These are phyloP conservation scores for Aaosphaeria pasadenensis DNA, from an alignment of 2,329 filamentous ascomycete genomes.

Conservation along the genomic window DNA sequence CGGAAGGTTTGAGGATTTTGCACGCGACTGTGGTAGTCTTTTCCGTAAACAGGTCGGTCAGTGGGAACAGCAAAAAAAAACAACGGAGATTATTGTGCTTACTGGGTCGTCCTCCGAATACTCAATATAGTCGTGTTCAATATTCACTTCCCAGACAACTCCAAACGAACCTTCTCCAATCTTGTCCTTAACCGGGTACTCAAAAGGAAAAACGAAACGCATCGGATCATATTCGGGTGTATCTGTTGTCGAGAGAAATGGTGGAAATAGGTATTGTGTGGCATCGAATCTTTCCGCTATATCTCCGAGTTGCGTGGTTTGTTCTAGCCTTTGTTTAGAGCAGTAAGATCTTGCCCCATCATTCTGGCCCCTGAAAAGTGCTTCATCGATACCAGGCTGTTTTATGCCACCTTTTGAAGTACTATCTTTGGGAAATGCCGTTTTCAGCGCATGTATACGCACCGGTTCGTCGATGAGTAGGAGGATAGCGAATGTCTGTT, in stretches of 20 bases:
- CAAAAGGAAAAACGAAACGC: not conserved
- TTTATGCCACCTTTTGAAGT: not conserved
- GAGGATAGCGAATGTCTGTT: slow-evolving; percentile 1
- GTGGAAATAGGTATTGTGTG: not conserved
- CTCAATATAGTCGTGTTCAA: not conserved
- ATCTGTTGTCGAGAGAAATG: not conserved
- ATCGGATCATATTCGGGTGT: not conserved
- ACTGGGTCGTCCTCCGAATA: not conserved
- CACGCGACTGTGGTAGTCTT: not conserved
- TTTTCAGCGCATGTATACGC: not conserved
- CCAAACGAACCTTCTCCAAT: not conserved
- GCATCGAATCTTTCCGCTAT: not conserved
- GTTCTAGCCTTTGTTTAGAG: not conserved
- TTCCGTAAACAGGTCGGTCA: not conserved
- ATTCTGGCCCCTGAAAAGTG: not conserved
- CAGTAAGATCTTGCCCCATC: not conserved
- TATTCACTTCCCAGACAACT: not conserved
- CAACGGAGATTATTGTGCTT: not conserved
- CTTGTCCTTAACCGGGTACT: not conserved
- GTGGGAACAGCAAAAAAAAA: not conserved
- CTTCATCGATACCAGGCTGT: not conserved
- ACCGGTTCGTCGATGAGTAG: not conserved
- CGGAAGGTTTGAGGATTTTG: not conserved
- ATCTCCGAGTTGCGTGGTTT: not conserved
- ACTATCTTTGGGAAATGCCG: too few relatives aligned